Evolutionary conservation across 129 eudicot species (phyloP).

Genomic region (Chrysanthemum lavandulifolium): DNA sequence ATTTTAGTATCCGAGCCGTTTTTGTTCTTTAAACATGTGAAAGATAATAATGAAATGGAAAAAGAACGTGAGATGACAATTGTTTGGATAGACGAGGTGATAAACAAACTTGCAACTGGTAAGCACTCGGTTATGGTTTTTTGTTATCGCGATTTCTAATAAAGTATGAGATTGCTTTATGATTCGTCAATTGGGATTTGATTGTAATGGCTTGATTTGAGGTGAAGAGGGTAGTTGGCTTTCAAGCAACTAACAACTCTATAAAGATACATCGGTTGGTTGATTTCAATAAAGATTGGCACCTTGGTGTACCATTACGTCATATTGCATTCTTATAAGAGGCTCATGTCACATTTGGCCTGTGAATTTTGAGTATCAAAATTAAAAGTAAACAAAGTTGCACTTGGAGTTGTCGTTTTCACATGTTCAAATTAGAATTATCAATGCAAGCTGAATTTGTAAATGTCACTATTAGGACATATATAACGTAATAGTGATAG

Average conservation of each 20-base stretch:
- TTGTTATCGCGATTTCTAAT: constrained; percentile 10
- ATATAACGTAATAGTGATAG: constrained; percentile 1
- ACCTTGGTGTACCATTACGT: too few relatives aligned
- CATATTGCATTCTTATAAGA: too few relatives aligned
- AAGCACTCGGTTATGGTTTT: background rate
- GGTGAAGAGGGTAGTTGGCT: constrained; percentile 28
- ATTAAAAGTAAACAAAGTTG: background rate
- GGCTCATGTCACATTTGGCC: too few relatives aligned
- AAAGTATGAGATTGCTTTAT: constrained; percentile 12
- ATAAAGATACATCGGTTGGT: background rate
- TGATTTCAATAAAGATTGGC: background rate
- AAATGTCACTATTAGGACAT: background rate
- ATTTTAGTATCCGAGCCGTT: background rate
- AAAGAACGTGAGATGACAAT: constrained; percentile 10
- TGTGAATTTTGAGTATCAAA: background rate
- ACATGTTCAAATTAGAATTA: background rate
- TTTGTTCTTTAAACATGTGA: constrained; percentile 7
- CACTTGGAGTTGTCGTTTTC: background rate
- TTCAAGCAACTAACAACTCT: constrained; percentile 25
- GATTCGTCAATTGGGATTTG: constrained; percentile 10
- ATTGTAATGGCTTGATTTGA: constrained; percentile 11
- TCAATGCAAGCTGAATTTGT: background rate
- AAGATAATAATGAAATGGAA: constrained; percentile 1
- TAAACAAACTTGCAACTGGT: constrained; percentile 7
- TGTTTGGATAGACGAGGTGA: constrained; percentile 8